phyloP scores from a whole-genome alignment of 2,329 filamentous ascomycete species.

The Chaetomium sp. region DNA sequence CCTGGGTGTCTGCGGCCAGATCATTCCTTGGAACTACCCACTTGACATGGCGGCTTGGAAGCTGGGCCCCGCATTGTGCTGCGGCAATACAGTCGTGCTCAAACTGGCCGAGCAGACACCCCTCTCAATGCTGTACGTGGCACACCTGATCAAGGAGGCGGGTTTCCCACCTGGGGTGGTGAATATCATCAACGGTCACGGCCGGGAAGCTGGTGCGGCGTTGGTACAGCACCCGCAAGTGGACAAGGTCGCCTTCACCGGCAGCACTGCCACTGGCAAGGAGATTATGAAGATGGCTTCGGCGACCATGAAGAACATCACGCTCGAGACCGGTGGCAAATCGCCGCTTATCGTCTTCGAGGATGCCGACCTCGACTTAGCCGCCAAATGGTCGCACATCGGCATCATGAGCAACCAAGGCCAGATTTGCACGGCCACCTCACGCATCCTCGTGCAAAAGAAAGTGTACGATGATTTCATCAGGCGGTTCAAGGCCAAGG shows the following conservation, averaged over 20 bases:
- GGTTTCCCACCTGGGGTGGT: constrained; percentile 71
- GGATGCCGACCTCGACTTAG: constrained; percentile 55
- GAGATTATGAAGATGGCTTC: constrained; percentile 67
- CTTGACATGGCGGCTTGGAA: constrained; percentile 73
- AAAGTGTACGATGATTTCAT: constrained; percentile 55
- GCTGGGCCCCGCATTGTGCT: constrained; percentile 61
- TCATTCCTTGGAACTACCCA: constrained; percentile 80
- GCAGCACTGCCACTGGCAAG: constrained; percentile 60
- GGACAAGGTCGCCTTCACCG: constrained; percentile 68
- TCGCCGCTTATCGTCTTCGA: constrained; percentile 55
- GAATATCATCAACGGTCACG: constrained; percentile 65
- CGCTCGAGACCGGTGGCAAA: constrained; percentile 57
- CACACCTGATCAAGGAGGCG: constrained; percentile 60
- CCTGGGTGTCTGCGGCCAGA: constrained; percentile 68
- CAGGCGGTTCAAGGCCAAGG: constrained; percentile 52
- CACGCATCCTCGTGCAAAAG: constrained; percentile 55
- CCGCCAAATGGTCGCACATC: constrained; percentile 46
- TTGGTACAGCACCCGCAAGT: constrained; percentile 57
- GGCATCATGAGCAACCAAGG: constrained; percentile 53
- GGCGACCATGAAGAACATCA: constrained; percentile 55
- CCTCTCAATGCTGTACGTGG: constrained; percentile 56
- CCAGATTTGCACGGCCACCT: constrained; percentile 56
- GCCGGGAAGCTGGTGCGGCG: constrained; percentile 58
- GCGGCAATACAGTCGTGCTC: constrained; percentile 57
- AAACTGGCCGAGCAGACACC: constrained; percentile 62